phyloP scores from a whole-genome alignment of 305 asterid genomes.

The Fraxinus latifolia region DNA sequence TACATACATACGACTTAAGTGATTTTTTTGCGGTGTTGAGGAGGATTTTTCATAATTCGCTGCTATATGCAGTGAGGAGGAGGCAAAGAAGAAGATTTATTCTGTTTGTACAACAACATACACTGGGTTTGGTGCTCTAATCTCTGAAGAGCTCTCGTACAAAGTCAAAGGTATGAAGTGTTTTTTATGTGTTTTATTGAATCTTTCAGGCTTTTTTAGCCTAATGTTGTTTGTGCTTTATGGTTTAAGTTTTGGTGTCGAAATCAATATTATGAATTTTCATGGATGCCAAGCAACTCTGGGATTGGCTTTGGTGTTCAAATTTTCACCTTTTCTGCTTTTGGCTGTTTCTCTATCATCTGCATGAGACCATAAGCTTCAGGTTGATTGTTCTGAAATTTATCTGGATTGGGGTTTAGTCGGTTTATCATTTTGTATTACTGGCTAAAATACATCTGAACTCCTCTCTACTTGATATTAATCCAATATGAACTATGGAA shows the following conservation, averaged over 20 bases:
- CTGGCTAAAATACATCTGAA: not conserved
- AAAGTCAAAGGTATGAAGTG: conserved; percentile 67
- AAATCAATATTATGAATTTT: not conserved
- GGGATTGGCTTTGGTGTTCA: not conserved
- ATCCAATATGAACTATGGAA: not conserved
- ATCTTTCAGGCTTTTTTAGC: not conserved
- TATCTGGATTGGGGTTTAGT: not conserved
- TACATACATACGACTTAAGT: not conserved
- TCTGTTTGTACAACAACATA: conserved; percentile 78
- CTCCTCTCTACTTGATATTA: not conserved
- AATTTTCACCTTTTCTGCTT: not conserved
- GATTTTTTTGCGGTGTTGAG: not conserved
- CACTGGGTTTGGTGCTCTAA: conserved; percentile 83
- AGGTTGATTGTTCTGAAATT: conserved; percentile 7
- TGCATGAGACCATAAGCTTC: not conserved
- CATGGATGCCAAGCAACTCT: not conserved
- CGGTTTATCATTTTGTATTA: not conserved
- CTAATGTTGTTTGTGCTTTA: not conserved
- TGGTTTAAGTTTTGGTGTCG: not conserved
- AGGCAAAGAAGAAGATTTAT: conserved; percentile 85
- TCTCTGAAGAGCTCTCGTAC: conserved; percentile 80
- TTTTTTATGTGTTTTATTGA: not conserved
- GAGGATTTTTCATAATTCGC: conserved; percentile 7
- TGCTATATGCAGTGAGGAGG: conserved; percentile 76
- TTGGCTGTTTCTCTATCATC: not conserved